Evolutionary conservation across 441 rosid species (phyloP).

Genomic region (Corymbia calophylla): DNA sequence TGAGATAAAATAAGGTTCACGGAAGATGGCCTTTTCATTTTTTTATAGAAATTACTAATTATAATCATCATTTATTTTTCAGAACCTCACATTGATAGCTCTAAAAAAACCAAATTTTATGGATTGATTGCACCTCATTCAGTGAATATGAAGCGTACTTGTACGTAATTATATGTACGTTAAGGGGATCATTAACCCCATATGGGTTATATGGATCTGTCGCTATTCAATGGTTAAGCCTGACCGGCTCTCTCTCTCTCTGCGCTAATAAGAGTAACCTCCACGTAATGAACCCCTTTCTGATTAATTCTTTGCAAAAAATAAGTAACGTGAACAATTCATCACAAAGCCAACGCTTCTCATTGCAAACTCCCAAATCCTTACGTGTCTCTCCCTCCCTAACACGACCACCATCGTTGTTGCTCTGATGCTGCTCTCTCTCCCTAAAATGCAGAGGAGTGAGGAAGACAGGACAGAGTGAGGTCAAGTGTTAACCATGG

Average conservation of each 20-base stretch:
- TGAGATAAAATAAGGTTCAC: background rate
- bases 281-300: fast-evolving
- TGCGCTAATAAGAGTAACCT: no score
- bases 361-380: no score
- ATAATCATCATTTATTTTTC: background rate
- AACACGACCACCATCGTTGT: background rate
- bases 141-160: background rate
- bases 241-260: no score
- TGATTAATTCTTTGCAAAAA: background rate
- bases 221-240: no score
- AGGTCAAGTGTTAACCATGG: background rate
- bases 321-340: background rate
- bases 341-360: background rate
- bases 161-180: background rate
- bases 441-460: background rate
- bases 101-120: background rate
- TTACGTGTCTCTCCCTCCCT: background rate
- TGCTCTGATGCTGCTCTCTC: background rate
- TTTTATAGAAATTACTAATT: background rate
- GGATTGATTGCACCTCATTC: background rate
- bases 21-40: background rate
- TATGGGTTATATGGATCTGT: no score
- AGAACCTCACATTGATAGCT: background rate
- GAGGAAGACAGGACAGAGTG: background rate
- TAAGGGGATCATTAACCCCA: no score